These are phyloP conservation scores for Panicum hallii DNA, from an alignment of 202 grass and related monocot genomes.

Conservation along the genomic window DNA sequence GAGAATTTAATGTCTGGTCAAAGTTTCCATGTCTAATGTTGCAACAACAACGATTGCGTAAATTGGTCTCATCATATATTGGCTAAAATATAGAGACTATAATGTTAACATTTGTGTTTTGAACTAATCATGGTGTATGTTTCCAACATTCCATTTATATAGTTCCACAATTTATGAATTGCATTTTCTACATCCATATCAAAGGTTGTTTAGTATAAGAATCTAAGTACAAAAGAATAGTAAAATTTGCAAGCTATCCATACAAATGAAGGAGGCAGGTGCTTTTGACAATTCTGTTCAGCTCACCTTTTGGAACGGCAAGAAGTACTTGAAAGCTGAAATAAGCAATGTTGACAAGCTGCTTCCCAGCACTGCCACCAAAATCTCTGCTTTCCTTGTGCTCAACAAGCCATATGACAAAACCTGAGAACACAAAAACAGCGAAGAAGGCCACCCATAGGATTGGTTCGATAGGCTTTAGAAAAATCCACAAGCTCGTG, in stretches of 20 bases:
- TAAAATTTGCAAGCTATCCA: neutral
- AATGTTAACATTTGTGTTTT: neutral
- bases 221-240: neutral
- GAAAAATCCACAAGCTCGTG: constrained; percentile 43
- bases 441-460: constrained; percentile 36
- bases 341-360: constrained; percentile 36
- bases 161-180: neutral
- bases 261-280: neutral
- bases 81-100: neutral
- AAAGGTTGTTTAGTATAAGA: neutral
- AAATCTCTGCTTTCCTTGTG: neutral
- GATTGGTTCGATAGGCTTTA: constrained; percentile 29
- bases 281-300: neutral
- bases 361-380: neutral
- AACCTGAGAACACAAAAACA: constrained; percentile 40
- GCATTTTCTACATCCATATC: neutral
- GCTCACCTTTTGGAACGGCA: constrained; percentile 12
- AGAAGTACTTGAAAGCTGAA: constrained; percentile 53
- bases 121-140: neutral
- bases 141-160: neutral
- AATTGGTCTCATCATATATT: neutral
- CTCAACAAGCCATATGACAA: constrained; percentile 51
- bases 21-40: neutral
- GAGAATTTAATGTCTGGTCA: no score
- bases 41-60: neutral